Evolutionary conservation across 495 filamentous ascomycete genomes (phyloP), one percentile per base, ranked within the genome.

Genomic region (Trichoderma erinaceum): DNA sequence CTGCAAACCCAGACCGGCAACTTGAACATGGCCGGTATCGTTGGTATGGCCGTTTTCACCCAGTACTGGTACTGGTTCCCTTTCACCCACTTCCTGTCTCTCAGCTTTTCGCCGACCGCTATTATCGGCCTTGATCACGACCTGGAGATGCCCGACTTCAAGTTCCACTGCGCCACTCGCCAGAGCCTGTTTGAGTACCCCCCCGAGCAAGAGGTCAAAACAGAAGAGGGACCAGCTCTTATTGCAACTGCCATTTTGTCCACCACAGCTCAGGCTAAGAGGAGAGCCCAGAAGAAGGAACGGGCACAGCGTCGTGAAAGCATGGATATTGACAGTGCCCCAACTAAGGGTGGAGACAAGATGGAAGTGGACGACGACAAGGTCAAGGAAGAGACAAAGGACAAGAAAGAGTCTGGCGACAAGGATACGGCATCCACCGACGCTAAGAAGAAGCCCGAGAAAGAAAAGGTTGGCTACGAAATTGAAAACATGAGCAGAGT

Each of bases 51-150:
- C 50, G 90, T 99, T 35, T 99, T 99, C 81, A 95, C 92, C 8
- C 96, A 99, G 77, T 99, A 99, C 81, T 99, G 96, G 96, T 99
- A 99, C 80, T 99, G 96, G 96, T 99, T 99, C 87, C 96, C 96
- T 63, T 87, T 97, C 71, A 97, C 95, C 29, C 96, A 98, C 78
- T 99, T 99, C 87, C 79, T 99, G 25, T 94, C 93, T 0, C 83
- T 98, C 69, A 92, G 90, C 74, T 97, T 98, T 75, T 89, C 90
- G 10, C 96, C 96, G 0, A 98, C 96, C 11, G 90, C 93, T 1
- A 91, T 99, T 73, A 97, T 97, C 68, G 94, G 89, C 63, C 87
- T 99, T 25, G 93, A 98, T 76, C 88, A 94, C 75, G 91, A 97
- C 73, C 84, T 99, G 4, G 92, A 97, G 70, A 89, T 97, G 46